A percentile compares a stretch with the other conserved stretches of the same genome.
phyloP scores from a whole-genome alignment of 192 early-diverging fungal genomes.

The Linnemannia zychae region DNA sequence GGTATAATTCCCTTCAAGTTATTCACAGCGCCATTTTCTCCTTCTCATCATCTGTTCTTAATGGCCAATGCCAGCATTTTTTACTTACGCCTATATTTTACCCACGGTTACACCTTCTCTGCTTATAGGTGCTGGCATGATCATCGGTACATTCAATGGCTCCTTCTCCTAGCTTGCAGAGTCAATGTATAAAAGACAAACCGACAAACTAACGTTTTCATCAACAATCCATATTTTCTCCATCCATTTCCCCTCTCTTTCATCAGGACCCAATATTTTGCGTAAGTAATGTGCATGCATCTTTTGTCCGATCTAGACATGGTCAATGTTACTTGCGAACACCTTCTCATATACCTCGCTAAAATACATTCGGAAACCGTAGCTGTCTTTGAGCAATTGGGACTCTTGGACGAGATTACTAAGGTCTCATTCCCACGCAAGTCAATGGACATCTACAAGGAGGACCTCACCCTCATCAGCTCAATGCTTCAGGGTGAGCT shows the following conservation, averaged over 20 bases:
- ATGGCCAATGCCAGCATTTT: too few species aligned
- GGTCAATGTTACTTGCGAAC: neutral
- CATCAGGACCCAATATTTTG: neutral
- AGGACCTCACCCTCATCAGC: constrained; percentile 11
- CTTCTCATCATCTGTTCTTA: neutral
- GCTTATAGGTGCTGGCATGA: neutral
- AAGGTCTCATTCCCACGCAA: constrained; percentile 16
- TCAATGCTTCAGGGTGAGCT: neutral
- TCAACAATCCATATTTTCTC: neutral
- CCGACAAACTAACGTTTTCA: neutral
- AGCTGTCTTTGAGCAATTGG: constrained; percentile 39
- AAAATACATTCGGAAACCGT: neutral
- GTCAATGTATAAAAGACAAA: neutral
- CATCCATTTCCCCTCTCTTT: neutral
- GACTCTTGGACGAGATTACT: constrained; percentile 22
- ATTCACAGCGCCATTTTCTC: neutral
- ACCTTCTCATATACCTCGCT: neutral
- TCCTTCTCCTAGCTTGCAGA: neutral
- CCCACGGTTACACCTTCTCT: neutral
- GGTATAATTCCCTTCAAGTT: neutral
- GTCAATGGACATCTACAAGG: constrained; percentile 18
- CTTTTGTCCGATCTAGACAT: neutral
- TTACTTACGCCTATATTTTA: neutral
- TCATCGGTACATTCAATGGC: neutral
- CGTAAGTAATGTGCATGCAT: neutral